phyloP scores from a whole-genome alignment of 208 protist genomes.

The Endotrypanum monterogeii region DNA sequence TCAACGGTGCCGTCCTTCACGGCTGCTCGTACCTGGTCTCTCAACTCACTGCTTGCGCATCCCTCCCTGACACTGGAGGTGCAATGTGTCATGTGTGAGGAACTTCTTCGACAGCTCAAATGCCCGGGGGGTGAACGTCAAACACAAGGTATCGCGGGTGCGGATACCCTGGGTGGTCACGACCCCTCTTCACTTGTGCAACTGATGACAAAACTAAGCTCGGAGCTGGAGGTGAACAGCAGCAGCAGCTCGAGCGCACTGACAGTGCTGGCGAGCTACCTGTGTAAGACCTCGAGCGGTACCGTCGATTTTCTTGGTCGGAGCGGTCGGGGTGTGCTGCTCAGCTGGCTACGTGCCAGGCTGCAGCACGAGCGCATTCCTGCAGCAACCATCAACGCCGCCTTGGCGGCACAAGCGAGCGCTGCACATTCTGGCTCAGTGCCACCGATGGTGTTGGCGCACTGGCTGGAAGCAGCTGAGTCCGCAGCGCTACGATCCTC shows the following conservation, averaged over 20 bases:
- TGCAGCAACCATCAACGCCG: neutral
- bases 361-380: slow-evolving; percentile 24
- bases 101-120: slow-evolving; percentile 32
- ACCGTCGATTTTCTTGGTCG: slow-evolving; percentile 31
- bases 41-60: slow-evolving; percentile 24
- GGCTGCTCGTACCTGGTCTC: slow-evolving; percentile 16
- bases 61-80: slow-evolving; percentile 32
- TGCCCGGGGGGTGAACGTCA: neutral
- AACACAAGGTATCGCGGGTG: neutral
- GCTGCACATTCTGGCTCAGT: slow-evolving; percentile 7
- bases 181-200: slow-evolving; percentile 11
- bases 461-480: slow-evolving; percentile 9
- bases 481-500: neutral
- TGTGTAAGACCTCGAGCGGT: slow-evolving; percentile 33
- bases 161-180: neutral
- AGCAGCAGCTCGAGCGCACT: slow-evolving; percentile 28
- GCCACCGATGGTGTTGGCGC: slow-evolving; percentile 1
- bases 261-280: slow-evolving; percentile 22
- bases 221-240: slow-evolving; percentile 25
- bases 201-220: slow-evolving; percentile 17
- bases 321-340: slow-evolving; percentile 10
- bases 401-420: neutral
- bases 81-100: slow-evolving; percentile 34
- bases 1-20: neutral
- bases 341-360: slow-evolving; percentile 33